A percentile compares a stretch with the other conserved stretches of the same genome.
phyloP scores from a whole-genome alignment of 2,329 filamentous ascomycete genomes.

The Colletotrichum truncatum region DNA sequence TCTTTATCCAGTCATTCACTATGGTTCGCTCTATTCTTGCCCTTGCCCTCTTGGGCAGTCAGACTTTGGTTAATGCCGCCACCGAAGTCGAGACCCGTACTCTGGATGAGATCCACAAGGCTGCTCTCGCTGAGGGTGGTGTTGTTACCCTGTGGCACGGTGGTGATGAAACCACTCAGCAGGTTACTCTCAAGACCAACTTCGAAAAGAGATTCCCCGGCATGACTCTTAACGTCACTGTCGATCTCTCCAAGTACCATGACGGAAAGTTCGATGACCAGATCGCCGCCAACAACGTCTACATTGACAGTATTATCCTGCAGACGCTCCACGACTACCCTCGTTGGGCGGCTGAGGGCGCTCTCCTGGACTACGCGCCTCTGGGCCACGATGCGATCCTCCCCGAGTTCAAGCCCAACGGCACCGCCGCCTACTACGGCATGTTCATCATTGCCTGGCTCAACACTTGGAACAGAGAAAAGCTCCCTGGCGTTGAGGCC shows the following conservation, averaged over 20 bases:
- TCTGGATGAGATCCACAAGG: conserved; percentile 58
- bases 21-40: conserved; percentile 20
- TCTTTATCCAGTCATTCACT: not conserved
- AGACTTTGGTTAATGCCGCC: conserved; percentile 22
- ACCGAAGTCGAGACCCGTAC: conserved; percentile 52
- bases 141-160: conserved; percentile 57
- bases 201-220: conserved; percentile 59
- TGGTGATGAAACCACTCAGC: conserved; percentile 54
- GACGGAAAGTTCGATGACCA: conserved; percentile 56
- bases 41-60: conserved; percentile 14
- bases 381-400: conserved; percentile 53
- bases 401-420: conserved; percentile 49
- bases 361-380: conserved; percentile 59
- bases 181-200: conserved; percentile 47
- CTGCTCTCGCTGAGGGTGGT: conserved; percentile 56
- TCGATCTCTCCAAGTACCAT: conserved; percentile 66
- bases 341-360: conserved; percentile 57
- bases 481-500: conserved; percentile 40
- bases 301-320: conserved; percentile 56
- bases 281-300: conserved; percentile 46
- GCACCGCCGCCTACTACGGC: conserved; percentile 51
- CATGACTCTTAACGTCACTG: conserved; percentile 61
- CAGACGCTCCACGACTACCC: conserved; percentile 63
- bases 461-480: conserved; percentile 46
- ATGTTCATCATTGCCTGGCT: conserved; percentile 48